phyloP scores from a whole-genome alignment of 805 yeast species.

The Hanseniaspora osmophila region DNA sequence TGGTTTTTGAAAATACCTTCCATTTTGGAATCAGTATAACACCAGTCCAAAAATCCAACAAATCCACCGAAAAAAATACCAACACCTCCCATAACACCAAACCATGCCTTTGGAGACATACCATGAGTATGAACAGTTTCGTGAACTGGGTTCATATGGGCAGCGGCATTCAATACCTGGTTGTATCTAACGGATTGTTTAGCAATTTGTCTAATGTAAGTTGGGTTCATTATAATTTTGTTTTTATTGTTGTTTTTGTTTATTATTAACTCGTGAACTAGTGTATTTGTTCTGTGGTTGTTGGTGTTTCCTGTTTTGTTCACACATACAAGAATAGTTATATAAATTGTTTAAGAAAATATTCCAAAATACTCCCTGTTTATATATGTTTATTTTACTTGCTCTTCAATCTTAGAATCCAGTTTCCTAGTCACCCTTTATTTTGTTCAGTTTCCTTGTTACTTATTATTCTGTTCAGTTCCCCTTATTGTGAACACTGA shows the following conservation, averaged over 20 bases:
- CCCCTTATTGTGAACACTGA: too few relatives aligned
- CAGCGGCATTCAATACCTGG: neutral
- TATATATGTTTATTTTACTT: too few relatives aligned
- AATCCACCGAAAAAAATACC: slow-evolving; percentile 8
- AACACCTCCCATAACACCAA: slow-evolving; percentile 8
- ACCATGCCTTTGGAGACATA: slow-evolving; percentile 6
- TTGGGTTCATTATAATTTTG: slow-evolving; percentile 8
- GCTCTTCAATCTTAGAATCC: too few relatives aligned
- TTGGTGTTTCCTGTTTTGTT: neutral
- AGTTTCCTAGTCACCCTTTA: too few relatives aligned
- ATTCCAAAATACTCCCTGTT: too few relatives aligned
- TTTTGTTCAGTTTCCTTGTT: too few relatives aligned
- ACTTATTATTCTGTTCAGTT: too few relatives aligned
- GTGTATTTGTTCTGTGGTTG: slow-evolving; percentile 1
- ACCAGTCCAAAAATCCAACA: slow-evolving; percentile 6
- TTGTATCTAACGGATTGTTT: slow-evolving; percentile 8
- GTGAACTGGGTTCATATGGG: slow-evolving; percentile 1
- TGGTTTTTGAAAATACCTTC: slow-evolving; percentile 9
- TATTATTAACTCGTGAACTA: neutral
- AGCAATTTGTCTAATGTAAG: slow-evolving; percentile 9
- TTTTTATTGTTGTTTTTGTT: neutral
- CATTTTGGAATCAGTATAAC: slow-evolving; percentile 8
- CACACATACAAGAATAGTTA: too few relatives aligned
- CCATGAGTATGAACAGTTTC: slow-evolving; percentile 1
- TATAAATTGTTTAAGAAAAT: too few relatives aligned